These are phyloP conservation scores for Calonectria hongkongensis DNA, from an alignment of 2,329 filamentous ascomycete species.

Conservation along the genomic window DNA sequence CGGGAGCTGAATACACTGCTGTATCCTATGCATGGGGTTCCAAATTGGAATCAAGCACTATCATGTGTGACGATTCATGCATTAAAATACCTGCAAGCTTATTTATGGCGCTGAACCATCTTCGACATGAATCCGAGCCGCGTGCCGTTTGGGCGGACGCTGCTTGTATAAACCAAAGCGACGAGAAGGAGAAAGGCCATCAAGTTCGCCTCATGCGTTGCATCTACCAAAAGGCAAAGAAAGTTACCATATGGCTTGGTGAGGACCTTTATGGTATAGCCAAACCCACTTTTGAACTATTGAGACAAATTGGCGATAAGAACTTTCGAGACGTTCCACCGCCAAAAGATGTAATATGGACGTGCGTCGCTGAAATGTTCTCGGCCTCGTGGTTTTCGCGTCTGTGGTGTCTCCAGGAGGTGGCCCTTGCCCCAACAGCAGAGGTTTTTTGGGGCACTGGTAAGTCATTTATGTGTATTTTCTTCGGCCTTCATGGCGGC, in stretches of 20 bases:
- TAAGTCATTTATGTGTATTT: background rate
- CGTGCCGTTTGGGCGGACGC: background rate
- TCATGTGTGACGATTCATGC: background rate
- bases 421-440: background rate
- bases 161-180: background rate
- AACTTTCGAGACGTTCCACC: background rate
- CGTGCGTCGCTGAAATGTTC: background rate
- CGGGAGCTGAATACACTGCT: background rate
- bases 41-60: background rate
- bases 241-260: background rate
- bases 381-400: background rate
- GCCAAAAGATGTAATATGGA: background rate
- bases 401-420: background rate
- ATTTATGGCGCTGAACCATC: background rate
- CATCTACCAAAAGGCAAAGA: background rate
- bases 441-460: background rate
- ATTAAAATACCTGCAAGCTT: background rate
- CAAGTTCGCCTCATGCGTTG: background rate
- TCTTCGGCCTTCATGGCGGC: too few species aligned
- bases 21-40: background rate
- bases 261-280: background rate
- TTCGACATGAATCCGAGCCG: background rate
- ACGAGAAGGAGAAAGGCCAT: background rate
- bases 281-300: background rate
- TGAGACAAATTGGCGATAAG: background rate